Conservation (phyloP, 2,329 filamentous ascomycete genomes). For the Microdochium trichocladiopsis region DNA sequence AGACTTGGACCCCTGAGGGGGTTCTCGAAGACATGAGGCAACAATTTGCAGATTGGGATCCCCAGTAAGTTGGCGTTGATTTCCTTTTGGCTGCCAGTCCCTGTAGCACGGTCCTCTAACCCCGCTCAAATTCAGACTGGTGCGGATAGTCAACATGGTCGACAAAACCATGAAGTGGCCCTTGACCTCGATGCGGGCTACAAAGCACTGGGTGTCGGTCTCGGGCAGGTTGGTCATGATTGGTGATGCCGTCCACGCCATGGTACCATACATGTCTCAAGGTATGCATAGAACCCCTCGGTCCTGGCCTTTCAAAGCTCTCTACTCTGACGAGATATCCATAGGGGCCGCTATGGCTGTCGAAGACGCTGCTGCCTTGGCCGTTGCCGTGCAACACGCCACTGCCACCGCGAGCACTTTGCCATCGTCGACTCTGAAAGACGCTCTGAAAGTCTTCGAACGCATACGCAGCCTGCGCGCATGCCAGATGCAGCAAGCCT, state of each 20-base stretch:
- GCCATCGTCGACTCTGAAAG: conserved; percentile 7
- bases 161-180: conserved; percentile 26
- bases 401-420: background rate
- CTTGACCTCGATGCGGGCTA: conserved; percentile 12
- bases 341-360: conserved; percentile 30
- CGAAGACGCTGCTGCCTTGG: conserved; percentile 32
- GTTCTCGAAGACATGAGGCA: conserved; percentile 23
- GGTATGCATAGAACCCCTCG: conserved; percentile 9
- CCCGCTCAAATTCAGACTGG: conserved; percentile 14
- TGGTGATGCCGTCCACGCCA: conserved; percentile 34
- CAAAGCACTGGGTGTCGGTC: conserved; percentile 21
- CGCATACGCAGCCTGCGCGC: conserved; percentile 22
- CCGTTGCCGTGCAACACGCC: conserved; percentile 21
- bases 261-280: conserved; percentile 35
- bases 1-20: conserved; percentile 16
- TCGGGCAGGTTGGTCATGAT: conserved; percentile 24
- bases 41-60: conserved; percentile 24
- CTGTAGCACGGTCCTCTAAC: background rate
- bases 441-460: conserved; percentile 28
- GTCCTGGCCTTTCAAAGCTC: background rate
- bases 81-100: background rate
- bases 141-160: conserved; percentile 26
- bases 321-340: background rate
- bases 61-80: conserved; percentile 12
- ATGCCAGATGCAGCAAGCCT: conserved; percentile 33